phyloP scores from a whole-genome alignment of 345 rosid genomes.

The Hypericum androsaemum region DNA sequence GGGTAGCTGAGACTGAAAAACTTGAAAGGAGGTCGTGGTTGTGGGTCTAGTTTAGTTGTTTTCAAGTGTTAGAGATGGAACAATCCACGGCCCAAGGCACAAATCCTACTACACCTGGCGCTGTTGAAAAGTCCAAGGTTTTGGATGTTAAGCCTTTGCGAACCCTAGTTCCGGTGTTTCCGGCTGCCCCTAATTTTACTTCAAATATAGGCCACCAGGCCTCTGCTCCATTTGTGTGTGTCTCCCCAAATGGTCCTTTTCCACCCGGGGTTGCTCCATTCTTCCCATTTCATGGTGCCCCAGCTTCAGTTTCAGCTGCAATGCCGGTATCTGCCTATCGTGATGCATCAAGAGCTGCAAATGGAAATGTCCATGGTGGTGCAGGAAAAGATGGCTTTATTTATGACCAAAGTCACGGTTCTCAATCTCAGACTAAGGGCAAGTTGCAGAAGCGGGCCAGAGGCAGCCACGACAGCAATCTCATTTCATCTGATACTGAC shows the following conservation, averaged over 20 bases:
- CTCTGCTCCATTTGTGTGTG: conserved; percentile 39
- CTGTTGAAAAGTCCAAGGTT: conserved; percentile 45
- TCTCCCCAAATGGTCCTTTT: conserved; percentile 43
- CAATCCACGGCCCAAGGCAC: conserved; percentile 28
- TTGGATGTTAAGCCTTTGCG: conserved; percentile 52
- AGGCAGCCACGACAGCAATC: conserved; percentile 13
- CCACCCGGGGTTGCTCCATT: conserved; percentile 41
- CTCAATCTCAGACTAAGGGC: conserved; percentile 23
- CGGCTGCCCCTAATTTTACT: conserved; percentile 22
- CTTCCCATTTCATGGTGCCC: conserved; percentile 36
- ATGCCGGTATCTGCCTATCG: conserved; percentile 36
- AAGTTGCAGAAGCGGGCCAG: conserved; percentile 26
- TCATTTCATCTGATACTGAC: conserved; percentile 15
- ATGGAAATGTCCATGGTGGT: conserved; percentile 21
- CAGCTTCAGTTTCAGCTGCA: conserved; percentile 27
- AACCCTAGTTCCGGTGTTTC: conserved; percentile 43
- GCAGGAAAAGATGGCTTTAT: conserved; percentile 11
- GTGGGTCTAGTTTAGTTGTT: no score
- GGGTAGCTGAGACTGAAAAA: no score
- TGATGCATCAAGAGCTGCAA: conserved; percentile 20
- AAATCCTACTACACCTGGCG: conserved; percentile 29
- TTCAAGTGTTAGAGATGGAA: conserved; percentile 19
- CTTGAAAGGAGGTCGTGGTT: no score
- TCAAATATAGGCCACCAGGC: conserved; percentile 15
- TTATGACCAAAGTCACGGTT: conserved; percentile 8